A percentile compares a stretch with the other conserved stretches of the same genome.
Conservation (phyloP, 2,329 filamentous ascomycete genomes). For the Verticillium nubilum region DNA sequence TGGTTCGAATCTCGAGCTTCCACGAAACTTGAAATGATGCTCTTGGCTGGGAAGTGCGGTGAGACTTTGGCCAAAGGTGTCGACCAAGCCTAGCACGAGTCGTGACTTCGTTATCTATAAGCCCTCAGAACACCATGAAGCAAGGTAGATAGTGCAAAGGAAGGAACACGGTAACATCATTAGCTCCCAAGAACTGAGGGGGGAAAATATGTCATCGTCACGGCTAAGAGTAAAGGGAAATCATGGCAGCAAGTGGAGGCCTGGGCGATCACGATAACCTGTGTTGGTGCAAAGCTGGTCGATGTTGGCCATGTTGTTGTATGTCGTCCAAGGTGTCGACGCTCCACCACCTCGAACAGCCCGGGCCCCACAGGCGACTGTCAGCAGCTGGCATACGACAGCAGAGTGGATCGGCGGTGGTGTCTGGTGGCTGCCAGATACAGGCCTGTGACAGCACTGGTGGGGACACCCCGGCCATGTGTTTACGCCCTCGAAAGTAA, state of each 20-base stretch:
- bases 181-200: not conserved
- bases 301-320: too few relatives aligned
- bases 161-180: not conserved
- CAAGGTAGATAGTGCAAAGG: not conserved
- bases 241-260: not conserved
- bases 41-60: not conserved
- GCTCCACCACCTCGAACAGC: too few relatives aligned
- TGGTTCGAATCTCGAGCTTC: too few relatives aligned
- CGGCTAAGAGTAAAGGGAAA: not conserved
- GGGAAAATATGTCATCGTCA: not conserved
- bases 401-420: not conserved
- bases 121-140: not conserved
- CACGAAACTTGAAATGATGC: too few relatives aligned
- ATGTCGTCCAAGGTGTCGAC: too few relatives aligned
- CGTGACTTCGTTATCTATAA: not conserved
- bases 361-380: too few relatives aligned
- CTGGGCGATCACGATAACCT: not conserved
- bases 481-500: constrained; percentile 2
- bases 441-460: not conserved
- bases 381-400: not conserved
- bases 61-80: not conserved
- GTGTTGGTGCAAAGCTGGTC: too few relatives aligned
- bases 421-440: not conserved
- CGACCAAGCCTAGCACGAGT: not conserved
- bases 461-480: not conserved